Percentiles rank a stretch among this genome's conserved stretches.
Evolutionary conservation across 2,329 filamentous ascomycete genomes (phyloP).

Genomic region (Phoma sp.): DNA sequence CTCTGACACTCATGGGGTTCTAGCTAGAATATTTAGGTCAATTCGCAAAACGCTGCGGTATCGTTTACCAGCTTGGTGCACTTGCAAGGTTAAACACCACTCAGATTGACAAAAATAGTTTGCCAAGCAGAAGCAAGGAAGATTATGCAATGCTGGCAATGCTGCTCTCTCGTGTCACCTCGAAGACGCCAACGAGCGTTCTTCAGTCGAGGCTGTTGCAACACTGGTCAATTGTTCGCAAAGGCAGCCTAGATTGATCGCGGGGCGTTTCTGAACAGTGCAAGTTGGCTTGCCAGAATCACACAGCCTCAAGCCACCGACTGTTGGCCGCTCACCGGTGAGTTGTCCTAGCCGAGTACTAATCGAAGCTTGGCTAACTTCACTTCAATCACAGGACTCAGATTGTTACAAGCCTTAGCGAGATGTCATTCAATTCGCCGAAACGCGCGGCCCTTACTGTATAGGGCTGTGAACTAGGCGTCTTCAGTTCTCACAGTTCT

Average conservation of each 20-base stretch:
- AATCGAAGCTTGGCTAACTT: conserved; percentile 24
- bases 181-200: conserved; percentile 6
- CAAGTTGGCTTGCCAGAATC: conserved; percentile 28
- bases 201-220: not conserved
- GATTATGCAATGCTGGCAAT: conserved; percentile 25
- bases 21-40: not conserved
- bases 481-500: conserved; percentile 31
- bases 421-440: conserved; percentile 27
- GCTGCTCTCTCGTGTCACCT: conserved; percentile 23
- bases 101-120: conserved; percentile 38
- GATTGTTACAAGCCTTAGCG: conserved; percentile 14
- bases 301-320: conserved; percentile 31
- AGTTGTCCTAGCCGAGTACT: conserved; percentile 20
- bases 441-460: conserved; percentile 22
- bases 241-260: conserved; percentile 29
- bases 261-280: conserved; percentile 26
- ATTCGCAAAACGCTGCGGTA: not conserved
- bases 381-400: conserved; percentile 17
- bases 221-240: conserved; percentile 22
- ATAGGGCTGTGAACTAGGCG: conserved; percentile 41
- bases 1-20: not conserved
- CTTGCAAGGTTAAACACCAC: conserved; percentile 34
- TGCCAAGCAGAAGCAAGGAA: conserved; percentile 24
- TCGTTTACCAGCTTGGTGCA: conserved; percentile 20
- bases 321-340: conserved; percentile 38